Base-by-base conservation (phyloP, 306 rosid genomes). In the Pyrus bretschneideri region DNA sequence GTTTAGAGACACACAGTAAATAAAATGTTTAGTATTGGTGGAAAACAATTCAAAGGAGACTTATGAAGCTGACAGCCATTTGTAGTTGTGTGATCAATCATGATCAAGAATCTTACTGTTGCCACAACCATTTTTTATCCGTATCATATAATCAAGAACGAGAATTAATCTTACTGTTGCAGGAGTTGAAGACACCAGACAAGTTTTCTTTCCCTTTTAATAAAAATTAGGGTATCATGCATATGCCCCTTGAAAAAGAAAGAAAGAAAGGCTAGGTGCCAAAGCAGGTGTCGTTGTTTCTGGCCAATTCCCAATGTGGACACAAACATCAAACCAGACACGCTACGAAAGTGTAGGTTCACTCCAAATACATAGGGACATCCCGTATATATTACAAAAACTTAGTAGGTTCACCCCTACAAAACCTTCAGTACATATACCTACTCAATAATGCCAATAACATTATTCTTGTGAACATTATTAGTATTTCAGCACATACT, bases 61-160 rank as follows among this genome's bases (percentile, higher is more conserved):
- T 9, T 52, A 52, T 63, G 76, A 52, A 79, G 67, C 21, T 33
- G 57, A 69, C 45, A 25, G 59, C 76, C 77, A 63, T 63, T 15
- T 6, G 21, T 30, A 30, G 11, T 6, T 63, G 42, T 63, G 42
- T 30, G 13, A 63, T 49, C 79, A 49, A 65, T 65, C 72, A 33
- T 49, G 12, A 27, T 51, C 51, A 64, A 75, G 79, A 65, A 35
- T 65, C 70, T 35, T 65, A 33, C 4, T 19, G 68, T 61, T 19
- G 38, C 38, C 3, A 11, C 17, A 59, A 12, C 38, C 21, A 27
- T 61, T 30, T 27, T 61, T 30, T 61, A 2, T 27, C 21, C 2
- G 13, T 11, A 44, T 74, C 45, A 51, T 5, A 74, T 74, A 23
- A 52, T 27, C 59, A 61, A 74, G 15, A 22, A 59, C 30, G 10